Conservation (phyloP, 805 yeast genomes). For the Blastobotrys parvus region DNA sequence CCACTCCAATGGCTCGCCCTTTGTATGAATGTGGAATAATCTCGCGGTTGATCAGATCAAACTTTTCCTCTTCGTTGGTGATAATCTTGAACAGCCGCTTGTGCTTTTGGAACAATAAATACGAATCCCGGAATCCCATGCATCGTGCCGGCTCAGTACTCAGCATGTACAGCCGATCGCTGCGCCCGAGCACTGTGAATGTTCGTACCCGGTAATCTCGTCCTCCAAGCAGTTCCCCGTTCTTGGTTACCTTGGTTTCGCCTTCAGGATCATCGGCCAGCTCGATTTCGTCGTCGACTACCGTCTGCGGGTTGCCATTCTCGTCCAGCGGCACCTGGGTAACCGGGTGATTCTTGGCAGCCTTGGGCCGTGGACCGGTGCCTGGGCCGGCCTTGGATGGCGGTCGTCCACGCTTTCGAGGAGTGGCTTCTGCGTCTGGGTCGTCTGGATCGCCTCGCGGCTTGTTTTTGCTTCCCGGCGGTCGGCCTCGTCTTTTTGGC, state of each 20-base stretch:
- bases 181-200: constrained; percentile 42
- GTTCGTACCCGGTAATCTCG: constrained; percentile 56
- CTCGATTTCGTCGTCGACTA: constrained; percentile 69
- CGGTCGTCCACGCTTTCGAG: constrained; percentile 3
- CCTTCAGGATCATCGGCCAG: constrained; percentile 75
- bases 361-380: constrained; percentile 5
- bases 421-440: constrained; percentile 2
- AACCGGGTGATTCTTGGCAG: constrained; percentile 7
- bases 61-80: constrained; percentile 68
- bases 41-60: constrained; percentile 71
- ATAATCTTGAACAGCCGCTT: constrained; percentile 64
- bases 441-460: constrained; percentile 15
- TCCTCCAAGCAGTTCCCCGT: constrained; percentile 64
- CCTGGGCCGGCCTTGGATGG: constrained; percentile 5
- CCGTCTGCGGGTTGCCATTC: constrained; percentile 55
- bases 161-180: constrained; percentile 73
- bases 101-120: constrained; percentile 81
- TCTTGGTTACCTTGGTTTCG: constrained; percentile 55
- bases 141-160: constrained; percentile 95
- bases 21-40: constrained; percentile 84
- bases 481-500: constrained; percentile 21
- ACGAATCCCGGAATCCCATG: constrained; percentile 89
- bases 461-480: constrained; percentile 27
- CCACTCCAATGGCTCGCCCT: constrained; percentile 81
- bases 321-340: constrained; percentile 45